phyloP scores from a whole-genome alignment of 2,329 filamentous ascomycete species.

The Sclerotinia spermophila region DNA sequence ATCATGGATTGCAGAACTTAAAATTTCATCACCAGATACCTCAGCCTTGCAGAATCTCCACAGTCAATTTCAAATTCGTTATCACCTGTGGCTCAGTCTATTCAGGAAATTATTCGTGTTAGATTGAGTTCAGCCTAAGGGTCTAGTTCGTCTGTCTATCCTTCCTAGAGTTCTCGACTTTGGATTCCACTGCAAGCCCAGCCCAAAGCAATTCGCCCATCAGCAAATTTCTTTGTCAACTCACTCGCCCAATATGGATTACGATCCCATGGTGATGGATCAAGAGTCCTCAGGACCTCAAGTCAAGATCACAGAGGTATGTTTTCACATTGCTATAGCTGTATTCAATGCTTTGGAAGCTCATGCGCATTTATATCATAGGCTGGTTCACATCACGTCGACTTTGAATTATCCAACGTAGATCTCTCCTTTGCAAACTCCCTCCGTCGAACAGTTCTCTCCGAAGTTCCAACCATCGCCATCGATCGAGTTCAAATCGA shows the following conservation, averaged over 20 bases:
- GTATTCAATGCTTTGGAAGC: slow-evolving; percentile 18
- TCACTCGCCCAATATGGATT: slow-evolving; percentile 42
- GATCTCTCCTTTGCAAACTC: slow-evolving; percentile 92
- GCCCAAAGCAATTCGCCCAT: slow-evolving; percentile 9
- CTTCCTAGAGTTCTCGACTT: neutral
- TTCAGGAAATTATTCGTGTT: slow-evolving; percentile 2
- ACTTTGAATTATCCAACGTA: slow-evolving; percentile 87
- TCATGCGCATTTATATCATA: slow-evolving; percentile 40
- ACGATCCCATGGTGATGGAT: slow-evolving; percentile 44
- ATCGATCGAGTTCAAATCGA: slow-evolving; percentile 94
- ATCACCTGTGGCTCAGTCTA: neutral
- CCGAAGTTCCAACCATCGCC: slow-evolving; percentile 90
- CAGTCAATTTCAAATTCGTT: slow-evolving; percentile 5
- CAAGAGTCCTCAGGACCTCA: slow-evolving; percentile 44
- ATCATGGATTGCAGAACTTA: slow-evolving; percentile 9
- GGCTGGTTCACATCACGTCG: slow-evolving; percentile 77
- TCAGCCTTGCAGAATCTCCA: slow-evolving; percentile 28
- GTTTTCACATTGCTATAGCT: neutral
- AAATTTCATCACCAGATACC: slow-evolving; percentile 12
- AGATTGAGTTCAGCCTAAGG: slow-evolving; percentile 2
- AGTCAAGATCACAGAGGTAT: slow-evolving; percentile 47
- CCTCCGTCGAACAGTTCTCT: slow-evolving; percentile 83
- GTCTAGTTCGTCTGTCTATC: slow-evolving; percentile 1
- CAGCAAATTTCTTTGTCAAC: slow-evolving; percentile 15
- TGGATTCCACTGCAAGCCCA: slow-evolving; percentile 24